A percentile compares a stretch with the other conserved stretches of the same genome.
phyloP scores from a whole-genome alignment of 1,284 basidiomycete species.

The Apiotrichum laibachii region DNA sequence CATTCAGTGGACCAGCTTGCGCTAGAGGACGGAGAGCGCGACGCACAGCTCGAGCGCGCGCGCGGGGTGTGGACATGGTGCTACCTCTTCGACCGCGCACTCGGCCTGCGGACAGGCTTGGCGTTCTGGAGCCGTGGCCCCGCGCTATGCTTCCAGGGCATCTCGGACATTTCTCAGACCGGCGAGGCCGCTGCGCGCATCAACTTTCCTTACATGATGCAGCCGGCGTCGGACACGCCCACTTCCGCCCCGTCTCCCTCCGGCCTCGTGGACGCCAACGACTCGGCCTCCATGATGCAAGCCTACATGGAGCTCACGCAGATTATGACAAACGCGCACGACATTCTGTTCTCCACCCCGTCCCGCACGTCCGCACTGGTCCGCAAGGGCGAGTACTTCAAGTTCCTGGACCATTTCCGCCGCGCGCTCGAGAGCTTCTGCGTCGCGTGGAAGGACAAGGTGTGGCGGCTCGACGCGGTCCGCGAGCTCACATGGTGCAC shows the following conservation, averaged over 20 bases:
- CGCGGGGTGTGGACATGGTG: conserved; percentile 54
- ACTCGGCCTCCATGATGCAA: conserved; percentile 45
- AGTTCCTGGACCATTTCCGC: conserved; percentile 48
- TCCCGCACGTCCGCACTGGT: conserved; percentile 48
- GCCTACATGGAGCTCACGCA: conserved; percentile 50
- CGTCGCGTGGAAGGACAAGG: conserved; percentile 40
- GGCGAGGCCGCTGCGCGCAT: conserved; percentile 44
- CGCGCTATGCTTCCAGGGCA: conserved; percentile 49
- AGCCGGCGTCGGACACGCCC: conserved; percentile 17
- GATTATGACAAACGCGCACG: conserved; percentile 54
- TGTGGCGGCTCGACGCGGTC: conserved; percentile 37
- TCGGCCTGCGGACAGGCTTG: conserved; percentile 50
- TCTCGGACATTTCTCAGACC: conserved; percentile 46
- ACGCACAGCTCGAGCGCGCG: conserved; percentile 46
- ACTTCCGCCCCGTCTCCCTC: conserved; percentile 4
- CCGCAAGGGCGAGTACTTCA: conserved; percentile 52
- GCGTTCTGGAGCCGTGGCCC: conserved; percentile 53
- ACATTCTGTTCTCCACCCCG: conserved; percentile 51
- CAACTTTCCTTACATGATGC: conserved; percentile 49
- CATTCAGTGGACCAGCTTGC: conserved; percentile 41
- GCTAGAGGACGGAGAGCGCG: conserved; percentile 39
- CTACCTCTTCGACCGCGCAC: conserved; percentile 52
- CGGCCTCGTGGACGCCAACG: conserved; percentile 18
- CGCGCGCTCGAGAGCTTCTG: conserved; percentile 37
- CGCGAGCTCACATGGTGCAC: conserved; percentile 45